A percentile compares a stretch with the other conserved stretches of the same genome.
Evolutionary conservation across 768 basidiomycete genomes (phyloP).

Genomic region (Candolleomyces eurysporus): DNA sequence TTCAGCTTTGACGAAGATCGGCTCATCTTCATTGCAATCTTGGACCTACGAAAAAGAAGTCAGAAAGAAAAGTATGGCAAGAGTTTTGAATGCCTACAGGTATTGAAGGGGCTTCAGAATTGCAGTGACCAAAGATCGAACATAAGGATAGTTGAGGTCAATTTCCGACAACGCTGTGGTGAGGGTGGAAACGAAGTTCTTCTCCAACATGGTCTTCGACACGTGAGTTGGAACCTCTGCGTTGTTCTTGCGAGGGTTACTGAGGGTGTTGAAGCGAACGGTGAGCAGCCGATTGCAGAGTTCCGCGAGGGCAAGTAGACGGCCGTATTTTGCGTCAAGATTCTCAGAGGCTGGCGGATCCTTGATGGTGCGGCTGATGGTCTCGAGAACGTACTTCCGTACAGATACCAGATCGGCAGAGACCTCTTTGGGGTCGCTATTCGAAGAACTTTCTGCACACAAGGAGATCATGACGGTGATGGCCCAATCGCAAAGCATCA

Average conservation of each 20-base stretch:
- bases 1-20: conserved; percentile 67
- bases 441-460: conserved; percentile 79
- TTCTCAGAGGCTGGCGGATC: conserved; percentile 61
- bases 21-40: conserved; percentile 98
- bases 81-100: conserved; percentile 53
- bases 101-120: conserved; percentile 88
- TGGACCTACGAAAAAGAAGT: conserved; percentile 56
- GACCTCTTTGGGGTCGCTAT: conserved; percentile 71
- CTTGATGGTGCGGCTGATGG: conserved; percentile 82
- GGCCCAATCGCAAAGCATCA: conserved; percentile 77
- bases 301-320: conserved; percentile 82
- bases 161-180: conserved; percentile 89
- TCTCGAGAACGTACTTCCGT: conserved; percentile 90
- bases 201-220: conserved; percentile 98
- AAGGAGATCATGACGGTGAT: conserved; percentile 89
- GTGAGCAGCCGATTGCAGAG: conserved; percentile 86
- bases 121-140: conserved; percentile 80
- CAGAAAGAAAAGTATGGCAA: conserved; percentile 7
- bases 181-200: conserved; percentile 87
- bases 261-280: conserved; percentile 62
- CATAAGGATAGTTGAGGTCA: conserved; percentile 93
- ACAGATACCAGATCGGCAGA: conserved; percentile 79
- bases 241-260: conserved; percentile 46
- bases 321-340: conserved; percentile 80
- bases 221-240: conserved; percentile 87